Evolutionary conservation across 768 basidiomycete species (phyloP), one percentile per base, ranked within the genome.

Genomic region (Amanita inopinata): DNA sequence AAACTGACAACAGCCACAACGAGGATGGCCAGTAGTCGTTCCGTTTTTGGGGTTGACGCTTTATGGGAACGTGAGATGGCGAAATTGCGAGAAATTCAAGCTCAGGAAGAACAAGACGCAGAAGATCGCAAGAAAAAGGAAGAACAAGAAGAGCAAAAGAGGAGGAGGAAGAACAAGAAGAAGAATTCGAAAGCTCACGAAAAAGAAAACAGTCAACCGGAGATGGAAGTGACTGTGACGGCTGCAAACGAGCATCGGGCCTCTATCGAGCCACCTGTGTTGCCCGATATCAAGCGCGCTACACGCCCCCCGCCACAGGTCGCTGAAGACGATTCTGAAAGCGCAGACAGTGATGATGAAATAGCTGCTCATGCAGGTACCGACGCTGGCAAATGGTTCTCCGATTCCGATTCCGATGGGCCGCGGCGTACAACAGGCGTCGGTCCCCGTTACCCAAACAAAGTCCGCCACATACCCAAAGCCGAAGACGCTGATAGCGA

Each of bases 11-110:
- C 45, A 32, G 44, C 50, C 50, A 49, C 51, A 19, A 43, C 53
- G 36, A 57, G 47, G 37, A 55, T 63, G 53, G 43, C 68, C 0
- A 69, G 63, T 31, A 73, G 71, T 28, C 76, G 73, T 45, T 92
- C 90, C n/a, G 88, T 93, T 7, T 96, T 94, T 53, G 92, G 92
- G 2, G 83, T 87, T 1, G 92, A 96, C 58, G 84, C 83, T n/a
- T 53, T 94, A 7, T 94, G 92, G 92, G 84, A 93, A 55, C 71
- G 77, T 30, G 92, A 96, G 60, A 73, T 91, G 69, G 74, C 61
- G 12, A 94, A 87, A 58, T 65, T 94, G 40, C 75, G 75, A 48
- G 69, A 78, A 46, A 85, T 92, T 0, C 82, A 94, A 57, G 80
- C 76, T 9, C 57, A 53, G 39, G 90, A 92, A 56, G 70, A 64